Conservation (phyloP, 257 asterid species). For the Phtheirospermum japonicum region DNA sequence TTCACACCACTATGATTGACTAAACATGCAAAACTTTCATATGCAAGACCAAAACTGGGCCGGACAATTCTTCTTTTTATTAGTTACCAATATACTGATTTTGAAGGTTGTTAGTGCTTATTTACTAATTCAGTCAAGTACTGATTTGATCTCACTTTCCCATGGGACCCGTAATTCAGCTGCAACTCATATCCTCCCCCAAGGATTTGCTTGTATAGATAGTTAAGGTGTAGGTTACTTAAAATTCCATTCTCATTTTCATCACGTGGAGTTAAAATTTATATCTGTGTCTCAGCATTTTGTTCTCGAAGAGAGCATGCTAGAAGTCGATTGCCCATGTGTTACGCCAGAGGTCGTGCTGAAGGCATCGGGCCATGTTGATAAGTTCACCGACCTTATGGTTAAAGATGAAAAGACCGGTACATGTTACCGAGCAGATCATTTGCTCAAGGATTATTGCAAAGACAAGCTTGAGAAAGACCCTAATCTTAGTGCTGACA, state of each 20-base stretch:
- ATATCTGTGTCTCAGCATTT: constrained; percentile 54
- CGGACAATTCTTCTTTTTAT: too few species aligned
- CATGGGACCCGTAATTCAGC: too few species aligned
- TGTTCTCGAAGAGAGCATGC: constrained; percentile 71
- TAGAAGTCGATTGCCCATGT: constrained; percentile 86
- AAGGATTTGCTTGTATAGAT: too few species aligned
- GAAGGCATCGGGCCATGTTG: constrained; percentile 88
- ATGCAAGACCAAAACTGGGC: too few species aligned
- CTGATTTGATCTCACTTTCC: too few species aligned
- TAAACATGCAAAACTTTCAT: too few species aligned
- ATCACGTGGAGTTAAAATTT: background rate
- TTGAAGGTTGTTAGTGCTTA: too few species aligned
- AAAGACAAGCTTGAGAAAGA: constrained; percentile 79
- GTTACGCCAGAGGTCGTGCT: constrained; percentile 78
- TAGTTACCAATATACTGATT: too few species aligned
- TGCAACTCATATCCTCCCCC: too few species aligned
- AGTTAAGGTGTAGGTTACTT: background rate
- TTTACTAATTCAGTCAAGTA: too few species aligned
- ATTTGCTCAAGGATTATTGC: constrained; percentile 69
- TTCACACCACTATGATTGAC: too few species aligned
- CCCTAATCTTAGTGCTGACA: constrained; percentile 43
- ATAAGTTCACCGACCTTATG: constrained; percentile 90
- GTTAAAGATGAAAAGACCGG: constrained; percentile 77
- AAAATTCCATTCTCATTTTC: background rate
- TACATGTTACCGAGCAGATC: constrained; percentile 74